Conservation (phyloP, 371 early-diverging fungal species). For the Mortierella sp. region DNA sequence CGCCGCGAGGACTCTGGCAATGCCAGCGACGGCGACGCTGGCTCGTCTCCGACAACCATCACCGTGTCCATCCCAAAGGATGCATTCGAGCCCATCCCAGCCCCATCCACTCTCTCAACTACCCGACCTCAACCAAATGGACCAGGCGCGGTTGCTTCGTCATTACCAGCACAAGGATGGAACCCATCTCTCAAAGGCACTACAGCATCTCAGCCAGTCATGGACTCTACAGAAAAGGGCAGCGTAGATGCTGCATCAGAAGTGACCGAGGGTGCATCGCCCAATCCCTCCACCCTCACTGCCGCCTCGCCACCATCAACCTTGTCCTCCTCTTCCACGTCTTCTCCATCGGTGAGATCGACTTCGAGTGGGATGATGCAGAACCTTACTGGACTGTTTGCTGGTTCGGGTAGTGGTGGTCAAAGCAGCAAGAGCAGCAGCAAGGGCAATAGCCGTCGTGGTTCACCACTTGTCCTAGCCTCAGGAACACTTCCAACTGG, state of each 20-base stretch:
- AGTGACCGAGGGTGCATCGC: background rate
- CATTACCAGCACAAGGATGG: too few relatives aligned
- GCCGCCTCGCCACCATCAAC: background rate
- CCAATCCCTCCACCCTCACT: background rate
- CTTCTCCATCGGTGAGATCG: constrained; percentile 5
- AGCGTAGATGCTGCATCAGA: too few relatives aligned
- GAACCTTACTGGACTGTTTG: constrained; percentile 21
- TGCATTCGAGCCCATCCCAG: background rate
- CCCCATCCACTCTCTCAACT: background rate
- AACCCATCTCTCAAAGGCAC: too few relatives aligned
- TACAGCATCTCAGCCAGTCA: too few relatives aligned
- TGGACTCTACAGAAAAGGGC: too few relatives aligned
- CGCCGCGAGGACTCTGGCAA: background rate
- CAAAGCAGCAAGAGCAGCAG: too few relatives aligned
- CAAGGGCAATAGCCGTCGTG: too few relatives aligned
- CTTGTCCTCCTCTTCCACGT: constrained; percentile 3
- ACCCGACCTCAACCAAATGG: too few relatives aligned
- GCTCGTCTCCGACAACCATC: constrained; percentile 25
- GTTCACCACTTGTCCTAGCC: too few relatives aligned
- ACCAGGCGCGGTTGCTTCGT: too few relatives aligned
- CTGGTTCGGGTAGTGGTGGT: background rate
- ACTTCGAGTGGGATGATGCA: constrained; percentile 19
- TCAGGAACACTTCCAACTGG: background rate
- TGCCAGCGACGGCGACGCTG: constrained; percentile 16
- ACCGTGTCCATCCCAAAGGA: constrained; percentile 44